Conservation (phyloP, 495 filamentous ascomycete species). For the Aspergillus saccharolyticus region DNA sequence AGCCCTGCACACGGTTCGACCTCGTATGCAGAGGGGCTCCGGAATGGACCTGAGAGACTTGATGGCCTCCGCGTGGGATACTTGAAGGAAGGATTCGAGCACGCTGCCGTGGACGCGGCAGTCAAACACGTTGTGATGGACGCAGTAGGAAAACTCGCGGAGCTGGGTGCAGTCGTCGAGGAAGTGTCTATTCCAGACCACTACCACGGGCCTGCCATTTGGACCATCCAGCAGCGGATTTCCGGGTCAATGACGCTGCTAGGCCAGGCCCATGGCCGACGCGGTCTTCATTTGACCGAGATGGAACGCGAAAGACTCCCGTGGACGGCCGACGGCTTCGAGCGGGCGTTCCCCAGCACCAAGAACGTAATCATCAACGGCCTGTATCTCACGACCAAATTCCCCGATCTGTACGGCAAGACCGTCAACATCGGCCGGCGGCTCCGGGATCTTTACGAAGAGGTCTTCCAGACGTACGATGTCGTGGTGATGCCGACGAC, state of each 20-base stretch:
- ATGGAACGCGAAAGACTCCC: slow-evolving; percentile 29
- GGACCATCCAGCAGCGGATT: slow-evolving; percentile 44
- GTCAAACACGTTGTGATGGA: slow-evolving; percentile 38
- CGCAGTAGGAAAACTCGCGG: slow-evolving; percentile 42
- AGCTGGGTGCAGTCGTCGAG: slow-evolving; percentile 47
- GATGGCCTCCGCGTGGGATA: slow-evolving; percentile 50
- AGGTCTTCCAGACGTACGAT: slow-evolving; percentile 37
- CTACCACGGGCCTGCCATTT: slow-evolving; percentile 41
- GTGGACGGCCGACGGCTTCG: slow-evolving; percentile 30
- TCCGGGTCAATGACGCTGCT: slow-evolving; percentile 38
- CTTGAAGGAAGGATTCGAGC: slow-evolving; percentile 45
- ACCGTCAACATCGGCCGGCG: slow-evolving; percentile 38
- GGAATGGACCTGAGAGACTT: slow-evolving; percentile 24
- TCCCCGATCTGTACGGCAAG: slow-evolving; percentile 39
- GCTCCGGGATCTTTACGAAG: slow-evolving; percentile 41
- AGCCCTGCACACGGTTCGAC: slow-evolving; percentile 41
- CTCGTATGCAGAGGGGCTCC: slow-evolving; percentile 32
- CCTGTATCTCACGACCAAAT: slow-evolving; percentile 32
- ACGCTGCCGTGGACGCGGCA: slow-evolving; percentile 35
- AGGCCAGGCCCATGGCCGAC: slow-evolving; percentile 35
- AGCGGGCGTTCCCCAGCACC: slow-evolving; percentile 33
- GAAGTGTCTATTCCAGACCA: slow-evolving; percentile 51
- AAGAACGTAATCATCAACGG: slow-evolving; percentile 43
- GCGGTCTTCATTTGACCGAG: slow-evolving; percentile 37
- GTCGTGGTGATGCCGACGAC: slow-evolving; percentile 48